phyloP scores from a whole-genome alignment of 2,329 filamentous ascomycete species.

The Plenodomus lindquistii region DNA sequence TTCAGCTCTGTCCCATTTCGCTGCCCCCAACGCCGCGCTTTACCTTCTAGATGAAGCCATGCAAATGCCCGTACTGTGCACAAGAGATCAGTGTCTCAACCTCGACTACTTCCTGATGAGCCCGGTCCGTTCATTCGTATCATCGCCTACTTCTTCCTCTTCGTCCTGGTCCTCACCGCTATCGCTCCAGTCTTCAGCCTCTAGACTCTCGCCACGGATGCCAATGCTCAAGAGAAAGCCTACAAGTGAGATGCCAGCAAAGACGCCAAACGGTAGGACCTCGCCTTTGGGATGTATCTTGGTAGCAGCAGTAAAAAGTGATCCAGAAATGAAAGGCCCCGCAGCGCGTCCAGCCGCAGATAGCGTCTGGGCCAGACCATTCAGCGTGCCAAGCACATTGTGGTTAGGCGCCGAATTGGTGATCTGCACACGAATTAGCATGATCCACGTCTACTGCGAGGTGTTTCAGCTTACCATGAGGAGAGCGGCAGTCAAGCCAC shows the following conservation, averaged over 20 bases:
- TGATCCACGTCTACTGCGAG: background rate
- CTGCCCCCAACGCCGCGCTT: conserved; percentile 14
- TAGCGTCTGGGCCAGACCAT: conserved; percentile 91
- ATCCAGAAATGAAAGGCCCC: conserved; percentile 86
- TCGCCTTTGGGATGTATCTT: conserved; percentile 79
- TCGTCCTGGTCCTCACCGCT: conserved; percentile 36
- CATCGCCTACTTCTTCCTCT: conserved; percentile 25
- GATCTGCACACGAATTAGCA: conserved; percentile 59
- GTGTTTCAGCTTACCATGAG: conserved; percentile 67
- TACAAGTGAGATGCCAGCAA: conserved; percentile 78
- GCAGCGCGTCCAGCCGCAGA: conserved; percentile 87
- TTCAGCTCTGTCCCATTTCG: background rate
- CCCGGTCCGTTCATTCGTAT: conserved; percentile 32
- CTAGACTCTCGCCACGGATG: conserved; percentile 67
- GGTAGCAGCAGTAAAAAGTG: conserved; percentile 79
- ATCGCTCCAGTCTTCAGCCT: conserved; percentile 61
- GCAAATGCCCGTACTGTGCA: conserved; percentile 7
- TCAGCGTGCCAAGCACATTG: conserved; percentile 83
- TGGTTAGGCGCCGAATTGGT: conserved; percentile 90
- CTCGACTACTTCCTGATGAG: conserved; percentile 31
- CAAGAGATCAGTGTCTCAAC: background rate
- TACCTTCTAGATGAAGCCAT: conserved; percentile 10
- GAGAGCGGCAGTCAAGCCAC: conserved; percentile 86
- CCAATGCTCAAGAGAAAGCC: conserved; percentile 81
- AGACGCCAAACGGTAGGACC: conserved; percentile 81